Evolutionary conservation across 257 asterid genomes (phyloP).

Genomic region (Phtheirospermum japonicum): DNA sequence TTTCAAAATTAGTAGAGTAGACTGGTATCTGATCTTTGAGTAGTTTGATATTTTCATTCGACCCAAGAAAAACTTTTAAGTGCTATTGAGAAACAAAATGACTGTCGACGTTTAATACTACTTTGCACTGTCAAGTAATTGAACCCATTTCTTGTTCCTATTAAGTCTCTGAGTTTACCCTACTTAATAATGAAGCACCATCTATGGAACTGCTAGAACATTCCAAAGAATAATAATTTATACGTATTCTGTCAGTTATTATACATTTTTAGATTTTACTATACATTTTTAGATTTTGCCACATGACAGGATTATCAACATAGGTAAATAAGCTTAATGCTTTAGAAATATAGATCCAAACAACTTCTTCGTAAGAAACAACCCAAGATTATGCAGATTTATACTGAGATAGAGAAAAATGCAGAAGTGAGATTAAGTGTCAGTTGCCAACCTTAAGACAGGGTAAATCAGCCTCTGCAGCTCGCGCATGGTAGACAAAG

Average conservation of each 20-base stretch:
- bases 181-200: neutral
- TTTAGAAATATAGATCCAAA: neutral
- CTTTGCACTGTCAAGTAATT: constrained; percentile 1
- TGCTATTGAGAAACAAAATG: neutral
- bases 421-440: constrained; percentile 13
- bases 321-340: neutral
- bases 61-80: neutral
- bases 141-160: neutral
- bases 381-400: constrained; percentile 19
- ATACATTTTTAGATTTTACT: neutral
- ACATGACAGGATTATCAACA: constrained; percentile 8
- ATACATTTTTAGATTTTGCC: neutral
- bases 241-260: constrained; percentile 5
- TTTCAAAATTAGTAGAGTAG: no score
- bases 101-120: neutral
- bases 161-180: neutral
- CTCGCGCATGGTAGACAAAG: constrained; percentile 87
- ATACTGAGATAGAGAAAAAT: constrained; percentile 15
- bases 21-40: neutral
- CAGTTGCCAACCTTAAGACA: constrained; percentile 50
- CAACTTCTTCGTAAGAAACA: neutral
- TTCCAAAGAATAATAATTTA: neutral
- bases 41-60: neutral
- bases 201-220: constrained; percentile 12
- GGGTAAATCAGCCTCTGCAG: constrained; percentile 67